These are phyloP conservation scores for Cyamopsis tetragonoloba DNA, from an alignment of 306 rosid genomes.

Conservation along the genomic window DNA sequence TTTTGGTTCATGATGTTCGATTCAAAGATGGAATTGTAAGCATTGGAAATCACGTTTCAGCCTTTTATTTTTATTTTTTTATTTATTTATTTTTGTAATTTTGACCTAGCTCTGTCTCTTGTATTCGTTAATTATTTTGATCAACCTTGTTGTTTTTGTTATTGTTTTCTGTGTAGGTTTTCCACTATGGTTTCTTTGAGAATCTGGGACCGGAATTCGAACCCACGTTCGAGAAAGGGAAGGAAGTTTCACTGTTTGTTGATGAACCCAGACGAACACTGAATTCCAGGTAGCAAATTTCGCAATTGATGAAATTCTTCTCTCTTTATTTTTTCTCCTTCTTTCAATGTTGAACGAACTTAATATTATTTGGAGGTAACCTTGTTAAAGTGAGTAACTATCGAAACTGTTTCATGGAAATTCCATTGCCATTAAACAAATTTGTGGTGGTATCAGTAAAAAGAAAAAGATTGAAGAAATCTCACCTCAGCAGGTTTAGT, in stretches of 20 bases:
- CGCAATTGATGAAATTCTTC: neutral
- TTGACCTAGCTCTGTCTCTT: neutral
- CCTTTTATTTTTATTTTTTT: neutral
- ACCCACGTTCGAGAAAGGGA: conserved; percentile 31
- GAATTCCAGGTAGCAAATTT: conserved; percentile 47
- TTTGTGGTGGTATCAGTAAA: neutral
- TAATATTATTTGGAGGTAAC: neutral
- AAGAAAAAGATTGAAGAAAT: neutral
- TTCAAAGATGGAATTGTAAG: conserved; percentile 63
- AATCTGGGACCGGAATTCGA: conserved; percentile 36
- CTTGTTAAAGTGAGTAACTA: neutral
- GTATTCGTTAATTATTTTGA: neutral
- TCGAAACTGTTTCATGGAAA: neutral
- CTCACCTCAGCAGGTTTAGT: no score
- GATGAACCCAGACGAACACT: conserved; percentile 66
- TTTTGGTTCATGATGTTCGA: conserved; percentile 61
- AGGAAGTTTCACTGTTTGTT: conserved; percentile 49
- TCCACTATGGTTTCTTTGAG: conserved; percentile 58
- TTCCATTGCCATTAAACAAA: neutral
- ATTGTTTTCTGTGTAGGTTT: conserved; percentile 37
- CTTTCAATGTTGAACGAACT: neutral
- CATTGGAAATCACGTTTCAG: neutral
- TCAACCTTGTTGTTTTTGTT: neutral
- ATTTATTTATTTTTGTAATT: no score
- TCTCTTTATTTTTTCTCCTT: neutral